A percentile compares a stretch with the other conserved stretches of the same genome.
phyloP scores from a whole-genome alignment of 2,329 filamentous ascomycete genomes.

The Calonectria crousiana region DNA sequence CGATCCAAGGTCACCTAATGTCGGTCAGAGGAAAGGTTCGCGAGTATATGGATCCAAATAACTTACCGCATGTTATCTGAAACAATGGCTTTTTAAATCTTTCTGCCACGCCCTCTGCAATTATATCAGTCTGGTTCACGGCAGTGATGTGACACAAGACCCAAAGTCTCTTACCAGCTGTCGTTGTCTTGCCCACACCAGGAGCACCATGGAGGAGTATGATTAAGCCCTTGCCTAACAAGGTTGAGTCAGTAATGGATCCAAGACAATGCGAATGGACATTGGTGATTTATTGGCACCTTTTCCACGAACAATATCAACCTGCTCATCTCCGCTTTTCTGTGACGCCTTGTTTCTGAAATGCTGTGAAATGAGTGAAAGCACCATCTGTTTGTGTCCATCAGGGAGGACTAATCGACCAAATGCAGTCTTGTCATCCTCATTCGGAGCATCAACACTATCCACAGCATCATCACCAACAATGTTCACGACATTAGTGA shows the following conservation, averaged over 20 bases:
- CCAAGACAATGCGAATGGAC: too few species aligned
- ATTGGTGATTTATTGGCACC: neutral
- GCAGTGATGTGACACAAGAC: too few species aligned
- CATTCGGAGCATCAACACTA: neutral
- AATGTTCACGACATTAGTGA: neutral
- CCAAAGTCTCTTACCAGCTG: neutral
- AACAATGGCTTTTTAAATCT: neutral
- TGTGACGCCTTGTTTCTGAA: neutral
- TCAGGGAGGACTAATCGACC: neutral
- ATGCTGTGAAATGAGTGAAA: neutral
- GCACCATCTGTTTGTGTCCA: neutral
- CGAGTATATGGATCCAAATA: neutral
- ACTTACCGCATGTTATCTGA: neutral
- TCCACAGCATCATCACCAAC: too few species aligned
- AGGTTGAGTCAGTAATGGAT: neutral
- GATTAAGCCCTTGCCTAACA: neutral
- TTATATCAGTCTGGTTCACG: neutral
- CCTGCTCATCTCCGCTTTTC: neutral
- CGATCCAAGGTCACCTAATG: neutral
- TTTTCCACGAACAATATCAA: neutral
- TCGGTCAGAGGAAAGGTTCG: neutral
- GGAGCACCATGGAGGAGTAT: neutral
- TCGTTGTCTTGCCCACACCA: neutral
- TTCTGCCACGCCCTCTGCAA: neutral
- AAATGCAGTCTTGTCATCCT: neutral